phyloP scores from a whole-genome alignment of 805 yeast genomes.

The Aciculoconidium aculeatum region DNA sequence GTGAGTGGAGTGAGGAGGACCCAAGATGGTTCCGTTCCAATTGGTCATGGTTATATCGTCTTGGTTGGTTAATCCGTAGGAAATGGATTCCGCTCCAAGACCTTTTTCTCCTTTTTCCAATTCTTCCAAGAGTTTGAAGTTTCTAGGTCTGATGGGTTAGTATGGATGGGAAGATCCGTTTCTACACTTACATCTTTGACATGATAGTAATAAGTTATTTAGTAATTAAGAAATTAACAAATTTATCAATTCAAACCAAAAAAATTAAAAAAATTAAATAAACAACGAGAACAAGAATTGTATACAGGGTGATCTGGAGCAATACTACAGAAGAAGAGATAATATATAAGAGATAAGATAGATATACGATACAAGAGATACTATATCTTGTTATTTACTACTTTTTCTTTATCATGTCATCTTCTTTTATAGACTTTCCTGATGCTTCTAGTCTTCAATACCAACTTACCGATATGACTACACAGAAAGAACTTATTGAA shows the following conservation, averaged over 20 bases:
- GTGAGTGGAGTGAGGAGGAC: constrained; percentile 88
- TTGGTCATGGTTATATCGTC: constrained; percentile 90
- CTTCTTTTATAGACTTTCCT: no score
- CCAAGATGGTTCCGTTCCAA: constrained; percentile 97
- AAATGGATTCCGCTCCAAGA: constrained; percentile 91
- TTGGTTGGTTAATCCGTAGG: constrained; percentile 85
- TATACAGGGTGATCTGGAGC: no score
- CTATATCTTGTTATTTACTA: no score
- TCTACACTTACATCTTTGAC: constrained; percentile 43
- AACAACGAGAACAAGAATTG: no score
- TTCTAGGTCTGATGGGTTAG: constrained; percentile 62
- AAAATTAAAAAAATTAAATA: no score
- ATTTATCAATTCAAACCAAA: no score
- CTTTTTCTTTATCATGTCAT: no score
- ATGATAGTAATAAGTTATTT: constrained; percentile 12
- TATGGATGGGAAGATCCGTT: background rate
- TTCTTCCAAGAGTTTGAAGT: constrained; percentile 91
- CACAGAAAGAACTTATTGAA: constrained; percentile 29
- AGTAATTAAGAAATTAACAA: no score
- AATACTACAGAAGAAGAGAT: no score
- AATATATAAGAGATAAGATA: no score
- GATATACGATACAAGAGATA: no score
- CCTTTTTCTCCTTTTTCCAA: constrained; percentile 98
- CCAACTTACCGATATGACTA: constrained; percentile 24
- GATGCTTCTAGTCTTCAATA: no score